Conservation (phyloP, 2,329 filamentous ascomycete genomes). For the Fusarium sp. region DNA sequence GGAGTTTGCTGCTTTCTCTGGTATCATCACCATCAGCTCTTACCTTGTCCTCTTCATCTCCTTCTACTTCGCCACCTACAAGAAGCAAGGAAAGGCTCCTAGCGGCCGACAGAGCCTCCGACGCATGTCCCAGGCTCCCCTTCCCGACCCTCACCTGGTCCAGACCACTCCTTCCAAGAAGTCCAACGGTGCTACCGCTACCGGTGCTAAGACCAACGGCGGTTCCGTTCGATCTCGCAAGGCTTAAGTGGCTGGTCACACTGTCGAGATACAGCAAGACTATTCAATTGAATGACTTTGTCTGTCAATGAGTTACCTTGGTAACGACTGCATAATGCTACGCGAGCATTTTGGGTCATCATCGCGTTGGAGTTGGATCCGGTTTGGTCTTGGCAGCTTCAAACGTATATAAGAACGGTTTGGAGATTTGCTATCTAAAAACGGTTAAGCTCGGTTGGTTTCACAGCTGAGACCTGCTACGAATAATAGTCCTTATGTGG, state of each 20-base stretch:
- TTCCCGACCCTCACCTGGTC: slow-evolving; percentile 81
- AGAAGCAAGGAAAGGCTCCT: slow-evolving; percentile 81
- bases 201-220: slow-evolving; percentile 68
- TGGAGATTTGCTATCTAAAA: slow-evolving; percentile 40
- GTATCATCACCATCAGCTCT: slow-evolving; percentile 90
- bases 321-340: slow-evolving; percentile 22
- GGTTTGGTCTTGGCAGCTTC: slow-evolving; percentile 28
- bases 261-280: background rate
- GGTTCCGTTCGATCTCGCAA: slow-evolving; percentile 75
- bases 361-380: slow-evolving; percentile 36
- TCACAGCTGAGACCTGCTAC: slow-evolving; percentile 23
- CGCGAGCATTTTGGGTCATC: slow-evolving; percentile 16
- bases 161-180: slow-evolving; percentile 60
- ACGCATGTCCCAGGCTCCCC: slow-evolving; percentile 71
- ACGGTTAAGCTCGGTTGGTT: slow-evolving; percentile 33
- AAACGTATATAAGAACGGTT: slow-evolving; percentile 44
- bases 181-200: slow-evolving; percentile 64
- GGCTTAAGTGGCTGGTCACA: slow-evolving; percentile 56
- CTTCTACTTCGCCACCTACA: slow-evolving; percentile 98
- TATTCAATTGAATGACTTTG: background rate
- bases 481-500: slow-evolving; percentile 45
- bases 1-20: slow-evolving; percentile 94
- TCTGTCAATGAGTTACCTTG: slow-evolving; percentile 1
- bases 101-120: slow-evolving; percentile 83
- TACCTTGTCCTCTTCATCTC: slow-evolving; percentile 99